phyloP scores from a whole-genome alignment of 1,284 basidiomycete genomes.

The Fistulinella cinereoalba region DNA sequence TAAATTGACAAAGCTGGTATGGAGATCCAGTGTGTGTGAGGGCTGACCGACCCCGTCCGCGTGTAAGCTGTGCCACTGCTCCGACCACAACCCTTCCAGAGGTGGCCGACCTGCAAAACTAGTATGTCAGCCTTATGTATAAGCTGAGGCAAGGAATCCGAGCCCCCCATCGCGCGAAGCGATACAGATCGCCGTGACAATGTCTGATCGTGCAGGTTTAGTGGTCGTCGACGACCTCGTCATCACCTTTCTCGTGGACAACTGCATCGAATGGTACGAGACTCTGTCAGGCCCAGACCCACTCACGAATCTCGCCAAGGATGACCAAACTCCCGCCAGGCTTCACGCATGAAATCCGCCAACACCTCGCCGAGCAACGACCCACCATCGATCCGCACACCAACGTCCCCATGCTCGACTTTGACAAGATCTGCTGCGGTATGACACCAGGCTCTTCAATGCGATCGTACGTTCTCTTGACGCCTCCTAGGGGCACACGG shows the following conservation, averaged over 20 bases:
- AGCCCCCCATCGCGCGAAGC: too few relatives aligned
- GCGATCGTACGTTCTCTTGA: background rate
- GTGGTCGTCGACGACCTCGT: conserved; percentile 46
- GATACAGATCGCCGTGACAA: too few relatives aligned
- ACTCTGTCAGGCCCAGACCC: background rate
- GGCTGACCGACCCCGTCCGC: too few relatives aligned
- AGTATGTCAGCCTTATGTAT: too few relatives aligned
- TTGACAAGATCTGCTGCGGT: conserved; percentile 80
- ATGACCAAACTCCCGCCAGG: conserved; percentile 76
- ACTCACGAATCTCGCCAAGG: conserved; percentile 38
- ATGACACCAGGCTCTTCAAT: conserved; percentile 10
- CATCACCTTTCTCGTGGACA: conserved; percentile 74
- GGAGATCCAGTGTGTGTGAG: too few relatives aligned
- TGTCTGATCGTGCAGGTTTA: too few relatives aligned
- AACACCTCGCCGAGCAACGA: conserved; percentile 54
- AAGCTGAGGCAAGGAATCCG: too few relatives aligned
- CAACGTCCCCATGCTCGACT: conserved; percentile 63
- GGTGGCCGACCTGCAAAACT: too few relatives aligned
- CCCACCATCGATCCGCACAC: conserved; percentile 53
- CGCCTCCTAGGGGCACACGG: conserved; percentile 71
- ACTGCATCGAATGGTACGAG: conserved; percentile 74
- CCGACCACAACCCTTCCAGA: too few relatives aligned
- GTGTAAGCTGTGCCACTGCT: too few relatives aligned
- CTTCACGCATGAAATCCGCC: conserved; percentile 68
- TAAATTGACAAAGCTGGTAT: too few relatives aligned